Evolutionary conservation across 805 yeast genomes (phyloP).

Genomic region (Candida palmyrensis): DNA sequence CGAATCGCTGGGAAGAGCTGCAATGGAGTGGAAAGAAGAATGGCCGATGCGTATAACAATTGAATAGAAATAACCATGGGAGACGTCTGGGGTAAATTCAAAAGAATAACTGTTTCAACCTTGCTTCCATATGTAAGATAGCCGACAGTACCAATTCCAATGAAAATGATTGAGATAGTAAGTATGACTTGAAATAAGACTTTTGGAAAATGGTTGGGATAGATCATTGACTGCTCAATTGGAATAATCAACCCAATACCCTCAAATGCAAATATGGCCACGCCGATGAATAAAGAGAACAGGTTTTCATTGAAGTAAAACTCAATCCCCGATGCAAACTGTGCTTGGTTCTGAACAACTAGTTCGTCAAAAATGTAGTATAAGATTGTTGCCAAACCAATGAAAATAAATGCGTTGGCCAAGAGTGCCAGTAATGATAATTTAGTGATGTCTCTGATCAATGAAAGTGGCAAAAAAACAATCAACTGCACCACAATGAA

Average conservation of each 20-base stretch:
- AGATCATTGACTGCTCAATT: slow-evolving; percentile 73
- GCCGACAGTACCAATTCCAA: slow-evolving; percentile 62
- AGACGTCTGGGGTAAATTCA: slow-evolving; percentile 69
- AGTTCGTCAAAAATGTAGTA: slow-evolving; percentile 49
- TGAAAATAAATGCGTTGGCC: slow-evolving; percentile 65
- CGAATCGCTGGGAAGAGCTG: slow-evolving; percentile 78
- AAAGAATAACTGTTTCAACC: slow-evolving; percentile 62
- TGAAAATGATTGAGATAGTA: slow-evolving; percentile 59
- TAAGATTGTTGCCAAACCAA: slow-evolving; percentile 61
- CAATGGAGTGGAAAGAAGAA: slow-evolving; percentile 72
- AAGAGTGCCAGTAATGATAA: slow-evolving; percentile 65
- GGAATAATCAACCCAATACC: slow-evolving; percentile 82
- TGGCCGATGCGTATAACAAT: slow-evolving; percentile 68
- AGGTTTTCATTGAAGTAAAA: slow-evolving; percentile 47
- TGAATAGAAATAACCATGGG: slow-evolving; percentile 60
- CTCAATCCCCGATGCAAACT: slow-evolving; percentile 45
- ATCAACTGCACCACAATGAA: slow-evolving; percentile 53
- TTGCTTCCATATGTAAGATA: slow-evolving; percentile 63
- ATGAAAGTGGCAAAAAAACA: slow-evolving; percentile 61
- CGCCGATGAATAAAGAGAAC: slow-evolving; percentile 75
- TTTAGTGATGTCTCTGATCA: slow-evolving; percentile 72
- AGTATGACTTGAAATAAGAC: slow-evolving; percentile 57
- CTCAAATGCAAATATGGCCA: slow-evolving; percentile 84
- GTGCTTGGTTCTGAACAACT: slow-evolving; percentile 28
- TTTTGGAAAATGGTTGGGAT: slow-evolving; percentile 68